phyloP scores from a whole-genome alignment of 1,284 basidiomycete genomes.

The Athelia psychrophila region DNA sequence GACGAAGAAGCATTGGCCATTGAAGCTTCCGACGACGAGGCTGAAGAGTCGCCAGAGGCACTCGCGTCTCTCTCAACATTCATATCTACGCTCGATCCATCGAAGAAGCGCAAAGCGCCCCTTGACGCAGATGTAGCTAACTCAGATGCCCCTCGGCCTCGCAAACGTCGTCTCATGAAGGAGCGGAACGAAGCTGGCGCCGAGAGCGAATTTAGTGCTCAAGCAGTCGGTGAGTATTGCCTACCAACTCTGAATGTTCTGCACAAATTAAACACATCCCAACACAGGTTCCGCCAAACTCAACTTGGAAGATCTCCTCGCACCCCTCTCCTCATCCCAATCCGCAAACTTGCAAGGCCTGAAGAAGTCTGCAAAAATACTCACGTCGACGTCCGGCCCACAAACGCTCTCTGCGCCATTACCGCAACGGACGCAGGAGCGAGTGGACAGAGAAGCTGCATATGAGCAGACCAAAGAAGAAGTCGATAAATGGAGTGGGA shows the following conservation, averaged over 20 bases:
- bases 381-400: constrained; percentile 45
- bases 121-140: constrained; percentile 26
- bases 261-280: constrained; percentile 3
- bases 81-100: constrained; percentile 64
- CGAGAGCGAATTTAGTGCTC: constrained; percentile 71
- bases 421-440: constrained; percentile 84
- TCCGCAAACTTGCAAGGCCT: constrained; percentile 61
- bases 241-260: constrained; percentile 3
- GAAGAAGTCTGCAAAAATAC: constrained; percentile 65
- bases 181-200: constrained; percentile 75
- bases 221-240: constrained; percentile 38
- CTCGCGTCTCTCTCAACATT: constrained; percentile 70
- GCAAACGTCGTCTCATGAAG: constrained; percentile 62
- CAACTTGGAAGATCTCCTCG: constrained; percentile 73
- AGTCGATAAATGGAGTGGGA: constrained; percentile 90
- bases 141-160: constrained; percentile 21
- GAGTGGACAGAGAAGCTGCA: constrained; percentile 90
- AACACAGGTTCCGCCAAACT: constrained; percentile 49
- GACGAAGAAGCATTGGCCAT: constrained; percentile 23
- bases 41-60: constrained; percentile 55
- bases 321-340: constrained; percentile 56
- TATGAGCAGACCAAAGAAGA: constrained; percentile 93
- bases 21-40: constrained; percentile 51
- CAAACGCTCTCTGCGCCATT: constrained; percentile 83
- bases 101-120: constrained; percentile 72